Base-by-base conservation (phyloP, 352 stramenopile species). In the Globisporangium spinosum region DNA sequence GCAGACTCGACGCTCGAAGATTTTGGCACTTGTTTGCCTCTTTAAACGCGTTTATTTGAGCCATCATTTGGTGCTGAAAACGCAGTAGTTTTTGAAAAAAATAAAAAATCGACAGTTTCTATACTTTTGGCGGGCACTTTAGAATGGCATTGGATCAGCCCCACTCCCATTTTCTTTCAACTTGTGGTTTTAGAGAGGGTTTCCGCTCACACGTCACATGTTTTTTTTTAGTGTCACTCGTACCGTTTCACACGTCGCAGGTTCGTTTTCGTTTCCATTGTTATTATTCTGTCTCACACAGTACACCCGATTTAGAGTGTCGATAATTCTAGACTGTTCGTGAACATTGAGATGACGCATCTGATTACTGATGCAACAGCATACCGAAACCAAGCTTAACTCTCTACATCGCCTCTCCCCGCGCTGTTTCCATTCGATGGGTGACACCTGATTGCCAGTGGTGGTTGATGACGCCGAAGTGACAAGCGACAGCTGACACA, bases 311-410 rank as follows among this genome's bases (percentile, higher is more conserved):
- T 5, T 3, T 6, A 10, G 3, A 5, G 13, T 22, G 32, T 47
- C 27, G 17, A 51, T 20, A 59, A 51, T 67, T 67, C 62, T 59
- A 67, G 62, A 67, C 62, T 67, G 34, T 67, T 67, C 62, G 62
- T 43, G 62, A 67, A 34, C 23, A 6, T 8, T 2, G 35, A 22
- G 22, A 55, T 25, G 49, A 67, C 13, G 13, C n/a, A 54, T 67
- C 62, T 67, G 49, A 67, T 60, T 62, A 32, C 6, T 27, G 34
- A 32, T 22, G 23, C 62, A n/a, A 10, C 1, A 61, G 1, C 23
- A 55, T 43, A 29, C 49, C 32, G 27, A n/a, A 23, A 4, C 17
- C 2, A 5, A 32, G 22, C 35, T 25, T 32, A 65, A 13, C 2
- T 1, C 0, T 10, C 0, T 20, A 65, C 29, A 32, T 65, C 60